These are phyloP conservation scores for Colletotrichum liaoningense DNA, from an alignment of 2,329 filamentous ascomycete species.

Conservation along the genomic window DNA sequence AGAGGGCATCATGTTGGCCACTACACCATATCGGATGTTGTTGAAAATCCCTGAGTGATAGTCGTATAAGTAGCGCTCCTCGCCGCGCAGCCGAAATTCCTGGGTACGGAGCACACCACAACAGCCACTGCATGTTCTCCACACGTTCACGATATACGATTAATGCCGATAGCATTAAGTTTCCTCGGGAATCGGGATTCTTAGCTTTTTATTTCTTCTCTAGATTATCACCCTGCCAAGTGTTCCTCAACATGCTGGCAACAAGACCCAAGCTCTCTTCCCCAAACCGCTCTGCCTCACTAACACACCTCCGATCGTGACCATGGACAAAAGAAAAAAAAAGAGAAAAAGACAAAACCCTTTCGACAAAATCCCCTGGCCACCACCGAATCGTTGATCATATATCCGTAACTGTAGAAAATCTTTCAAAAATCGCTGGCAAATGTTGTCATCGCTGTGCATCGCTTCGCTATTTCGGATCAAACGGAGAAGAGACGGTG, in stretches of 20 bases:
- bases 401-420: neutral
- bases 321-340: neutral
- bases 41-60: neutral
- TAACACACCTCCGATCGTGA: neutral
- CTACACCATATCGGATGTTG: slow-evolving; percentile 26
- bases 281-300: neutral
- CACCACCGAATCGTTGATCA: neutral
- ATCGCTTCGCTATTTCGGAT: slow-evolving; percentile 1
- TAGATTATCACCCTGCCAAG: neutral
- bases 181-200: too few relatives aligned
- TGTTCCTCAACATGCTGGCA: neutral
- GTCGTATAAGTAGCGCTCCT: neutral
- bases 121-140: too few relatives aligned
- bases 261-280: neutral
- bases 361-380: neutral
- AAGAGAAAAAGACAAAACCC: neutral
- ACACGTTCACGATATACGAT: too few relatives aligned
- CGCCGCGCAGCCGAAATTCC: neutral
- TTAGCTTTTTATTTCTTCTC: neutral
- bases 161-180: too few relatives aligned
- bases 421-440: neutral
- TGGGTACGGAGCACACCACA: too few relatives aligned
- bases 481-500: neutral
- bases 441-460: neutral
- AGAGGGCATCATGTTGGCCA: slow-evolving; percentile 33